phyloP scores from a whole-genome alignment of 148 eudicot species.

The Arctostaphylos glauca region DNA sequence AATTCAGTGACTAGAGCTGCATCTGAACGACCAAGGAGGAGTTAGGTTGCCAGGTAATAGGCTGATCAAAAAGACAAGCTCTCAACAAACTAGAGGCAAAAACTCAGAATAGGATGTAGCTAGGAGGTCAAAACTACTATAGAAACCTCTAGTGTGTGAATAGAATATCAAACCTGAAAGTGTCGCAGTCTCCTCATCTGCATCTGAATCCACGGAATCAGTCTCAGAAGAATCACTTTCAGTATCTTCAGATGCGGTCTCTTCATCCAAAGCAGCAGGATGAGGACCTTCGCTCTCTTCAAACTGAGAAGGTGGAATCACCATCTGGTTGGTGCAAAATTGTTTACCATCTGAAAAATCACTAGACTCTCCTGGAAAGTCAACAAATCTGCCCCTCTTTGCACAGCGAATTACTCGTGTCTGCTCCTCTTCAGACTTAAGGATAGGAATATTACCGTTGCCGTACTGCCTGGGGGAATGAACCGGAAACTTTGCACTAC shows the following conservation, averaged over 20 bases:
- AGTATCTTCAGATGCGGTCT: constrained; percentile 54
- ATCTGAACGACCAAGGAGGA: constrained; percentile 44
- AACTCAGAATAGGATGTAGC: not conserved
- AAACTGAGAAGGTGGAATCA: constrained; percentile 29
- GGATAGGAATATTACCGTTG: constrained; percentile 15
- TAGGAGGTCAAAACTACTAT: not conserved
- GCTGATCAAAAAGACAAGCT: not conserved
- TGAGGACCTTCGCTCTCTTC: constrained; percentile 31
- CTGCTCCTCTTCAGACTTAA: constrained; percentile 40
- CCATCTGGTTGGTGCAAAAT: constrained; percentile 31
- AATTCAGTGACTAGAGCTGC: constrained; percentile 44
- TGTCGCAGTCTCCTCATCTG: constrained; percentile 38
- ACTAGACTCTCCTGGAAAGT: constrained; percentile 36
- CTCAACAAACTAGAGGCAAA: not conserved
- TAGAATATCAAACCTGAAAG: constrained; percentile 48
- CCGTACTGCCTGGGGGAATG: constrained; percentile 35
- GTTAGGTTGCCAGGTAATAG: not conserved
- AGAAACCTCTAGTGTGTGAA: not conserved
- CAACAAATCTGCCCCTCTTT: constrained; percentile 30
- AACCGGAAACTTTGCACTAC: constrained; percentile 29
- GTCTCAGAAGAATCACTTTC: constrained; percentile 81
- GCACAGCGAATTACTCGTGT: constrained; percentile 27
- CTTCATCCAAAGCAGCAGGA: constrained; percentile 43
- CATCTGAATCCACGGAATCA: constrained; percentile 46
- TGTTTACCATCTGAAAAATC: constrained; percentile 28